Base-by-base conservation (phyloP, 1,139 yeast genomes). In the Pichia sp. region DNA sequence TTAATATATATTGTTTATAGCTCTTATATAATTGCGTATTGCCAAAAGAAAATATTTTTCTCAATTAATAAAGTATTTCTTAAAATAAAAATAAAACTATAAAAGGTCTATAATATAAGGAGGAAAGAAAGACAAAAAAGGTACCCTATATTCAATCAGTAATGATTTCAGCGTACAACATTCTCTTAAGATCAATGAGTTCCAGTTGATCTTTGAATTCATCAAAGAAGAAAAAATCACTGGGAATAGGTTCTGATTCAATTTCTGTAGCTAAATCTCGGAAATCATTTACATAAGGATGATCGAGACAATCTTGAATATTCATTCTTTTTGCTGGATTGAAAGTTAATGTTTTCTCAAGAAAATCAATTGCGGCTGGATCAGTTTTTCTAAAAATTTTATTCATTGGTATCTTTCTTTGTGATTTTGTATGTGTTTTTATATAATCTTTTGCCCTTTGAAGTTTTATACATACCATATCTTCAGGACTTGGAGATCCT, bases 231-330 rank as follows among this genome's bases (percentile, higher is more conserved):
- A 92, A 90, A 60, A 89, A 87, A 48, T 79, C 80, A 30, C 76
- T 77, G 1, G 92, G 84, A 35, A 90, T 80, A 4, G 86, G 83
- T 16, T 72, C 70, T 2, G 92, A 87, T 3, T 67, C 68, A 0
- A 96, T 96, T 60, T 90, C 97, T 54, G 89, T 96, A 41, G 71
- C 73, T 0, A 87, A 82, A 55, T 85, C 95, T 62, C 90, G 95
- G 63, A 89, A 92, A 16, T 80, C 70, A 41, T 70, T 70, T 48
- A 92, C 69, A 64, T 89, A 92, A 1, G 95, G 95, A 61, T 92
- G 97, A 46, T 69, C 68, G 43, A 90, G 70, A 0, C 96, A 96
- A 53, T 85, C 83, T 38, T 78, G 83, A 4, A 87, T 96, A 1
- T 86, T 78, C 49, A 87, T 77, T 53, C 98, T 71, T 56, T 81